Percentiles rank a stretch among this genome's conserved stretches.
These are phyloP conservation scores for Fusarium sp. DNA, from an alignment of 2,329 filamentous ascomycete genomes.

Conservation along the genomic window DNA sequence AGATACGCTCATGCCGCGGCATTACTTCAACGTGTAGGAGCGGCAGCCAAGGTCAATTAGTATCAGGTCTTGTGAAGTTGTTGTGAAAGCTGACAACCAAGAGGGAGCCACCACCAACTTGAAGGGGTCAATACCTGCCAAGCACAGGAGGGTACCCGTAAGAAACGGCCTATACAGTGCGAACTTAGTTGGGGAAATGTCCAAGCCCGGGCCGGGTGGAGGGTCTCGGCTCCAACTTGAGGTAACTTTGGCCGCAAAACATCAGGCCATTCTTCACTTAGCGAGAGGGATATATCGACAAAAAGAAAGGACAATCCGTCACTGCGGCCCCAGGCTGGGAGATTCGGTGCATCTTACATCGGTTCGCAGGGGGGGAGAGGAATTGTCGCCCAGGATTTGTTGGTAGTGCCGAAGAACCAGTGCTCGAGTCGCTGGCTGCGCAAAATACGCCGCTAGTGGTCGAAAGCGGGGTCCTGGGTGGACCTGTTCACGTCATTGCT, in stretches of 20 bases:
- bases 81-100: not conserved
- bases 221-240: not conserved
- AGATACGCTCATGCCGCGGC: not conserved
- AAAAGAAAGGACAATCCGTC: conserved; percentile 2
- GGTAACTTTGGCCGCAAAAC: conserved; percentile 1
- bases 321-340: not conserved
- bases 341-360: not conserved
- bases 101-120: not conserved
- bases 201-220: conserved; percentile 3
- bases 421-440: conserved; percentile 7
- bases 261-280: conserved; percentile 20
- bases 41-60: not conserved
- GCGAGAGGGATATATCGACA: conserved; percentile 6
- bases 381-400: conserved; percentile 2
- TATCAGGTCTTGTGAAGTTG: not conserved
- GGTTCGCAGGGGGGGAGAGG: not conserved
- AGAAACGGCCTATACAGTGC: not conserved
- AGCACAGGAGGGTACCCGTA: not conserved
- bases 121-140: not conserved
- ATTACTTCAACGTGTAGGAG: not conserved
- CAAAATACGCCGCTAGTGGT: not conserved
- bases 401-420: conserved; percentile 23
- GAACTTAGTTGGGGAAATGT: not conserved
- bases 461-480: conserved; percentile 15
- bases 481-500: conserved; percentile 26